phyloP scores from a whole-genome alignment of 345 rosid species.

The Limnanthes douglasii region DNA sequence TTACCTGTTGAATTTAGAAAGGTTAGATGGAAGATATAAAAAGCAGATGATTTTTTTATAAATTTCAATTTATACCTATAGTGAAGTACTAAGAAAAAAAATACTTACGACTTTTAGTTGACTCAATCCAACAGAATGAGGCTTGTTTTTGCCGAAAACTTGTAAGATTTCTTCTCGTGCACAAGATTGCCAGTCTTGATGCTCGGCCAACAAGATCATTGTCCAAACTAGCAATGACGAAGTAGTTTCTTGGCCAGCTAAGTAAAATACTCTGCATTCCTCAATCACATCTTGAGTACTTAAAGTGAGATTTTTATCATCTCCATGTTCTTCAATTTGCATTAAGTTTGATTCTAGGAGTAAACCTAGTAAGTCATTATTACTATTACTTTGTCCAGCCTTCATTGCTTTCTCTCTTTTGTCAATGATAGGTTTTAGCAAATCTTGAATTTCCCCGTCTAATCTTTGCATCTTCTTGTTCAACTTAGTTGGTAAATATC shows the following conservation, averaged over 20 bases:
- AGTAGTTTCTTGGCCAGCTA: slow-evolving; percentile 58
- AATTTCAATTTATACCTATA: no score
- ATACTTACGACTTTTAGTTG: slow-evolving; percentile 36
- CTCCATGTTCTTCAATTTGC: slow-evolving; percentile 16
- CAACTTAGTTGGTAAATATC: slow-evolving; percentile 28
- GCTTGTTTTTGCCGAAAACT: slow-evolving; percentile 23
- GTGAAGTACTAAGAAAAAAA: no score
- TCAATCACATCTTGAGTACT: slow-evolving; percentile 23
- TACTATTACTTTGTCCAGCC: slow-evolving; percentile 13
- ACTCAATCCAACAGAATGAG: slow-evolving; percentile 20
- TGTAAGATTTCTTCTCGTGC: slow-evolving; percentile 56
- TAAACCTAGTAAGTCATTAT: slow-evolving; percentile 20
- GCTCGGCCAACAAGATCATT: slow-evolving; percentile 29
- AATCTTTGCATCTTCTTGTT: slow-evolving; percentile 25
- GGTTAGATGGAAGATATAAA: no score
- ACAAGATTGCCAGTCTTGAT: slow-evolving; percentile 42
- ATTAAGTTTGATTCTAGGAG: slow-evolving; percentile 14
- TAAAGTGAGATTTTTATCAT: slow-evolving; percentile 13
- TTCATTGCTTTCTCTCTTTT: slow-evolving; percentile 17
- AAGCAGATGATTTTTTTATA: no score
- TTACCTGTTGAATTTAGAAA: slow-evolving; percentile 11
- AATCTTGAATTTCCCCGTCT: slow-evolving; percentile 16
- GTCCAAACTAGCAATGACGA: slow-evolving; percentile 38
- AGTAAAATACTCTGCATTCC: slow-evolving; percentile 50
- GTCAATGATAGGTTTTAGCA: slow-evolving; percentile 22